Evolutionary conservation across 192 early-diverging fungal species (phyloP).

Genomic region (Gaertneriomyces semiglobifer): DNA sequence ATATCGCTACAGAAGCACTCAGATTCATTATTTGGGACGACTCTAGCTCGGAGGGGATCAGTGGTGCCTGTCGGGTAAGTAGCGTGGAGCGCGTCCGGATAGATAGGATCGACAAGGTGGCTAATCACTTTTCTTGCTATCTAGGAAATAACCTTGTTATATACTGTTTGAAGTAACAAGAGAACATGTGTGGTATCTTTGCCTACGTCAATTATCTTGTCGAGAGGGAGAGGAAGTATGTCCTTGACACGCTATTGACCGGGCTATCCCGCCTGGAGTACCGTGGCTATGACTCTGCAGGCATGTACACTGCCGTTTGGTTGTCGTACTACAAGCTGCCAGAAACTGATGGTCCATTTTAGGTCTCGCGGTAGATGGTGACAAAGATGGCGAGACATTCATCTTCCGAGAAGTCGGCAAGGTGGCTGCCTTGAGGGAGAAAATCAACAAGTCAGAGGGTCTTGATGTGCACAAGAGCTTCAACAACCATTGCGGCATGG

Average conservation of each 20-base stretch:
- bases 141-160: too few relatives aligned
- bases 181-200: conserved; percentile 56
- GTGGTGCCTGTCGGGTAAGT: too few relatives aligned
- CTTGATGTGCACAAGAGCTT: conserved; percentile 62
- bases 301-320: conserved; percentile 22
- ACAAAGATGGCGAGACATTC: conserved; percentile 58
- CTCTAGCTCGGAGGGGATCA: too few relatives aligned
- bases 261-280: conserved; percentile 61
- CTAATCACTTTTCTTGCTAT: too few relatives aligned
- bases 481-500: conserved; percentile 51
- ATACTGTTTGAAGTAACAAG: background rate
- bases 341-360: background rate
- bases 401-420: conserved; percentile 56
- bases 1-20: too few relatives aligned
- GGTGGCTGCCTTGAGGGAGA: conserved; percentile 48
- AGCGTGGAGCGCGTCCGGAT: too few relatives aligned
- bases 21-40: too few relatives aligned
- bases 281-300: conserved; percentile 61
- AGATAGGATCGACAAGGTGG: too few relatives aligned
- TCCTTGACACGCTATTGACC: conserved; percentile 53
- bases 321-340: background rate
- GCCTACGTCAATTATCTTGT: conserved; percentile 49
- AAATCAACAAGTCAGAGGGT: conserved; percentile 44
- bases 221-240: conserved; percentile 53
- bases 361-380: conserved; percentile 51